These are phyloP conservation scores for Tolypocladium guangdongense DNA, from an alignment of 2,329 filamentous ascomycete species.

Conservation along the genomic window DNA sequence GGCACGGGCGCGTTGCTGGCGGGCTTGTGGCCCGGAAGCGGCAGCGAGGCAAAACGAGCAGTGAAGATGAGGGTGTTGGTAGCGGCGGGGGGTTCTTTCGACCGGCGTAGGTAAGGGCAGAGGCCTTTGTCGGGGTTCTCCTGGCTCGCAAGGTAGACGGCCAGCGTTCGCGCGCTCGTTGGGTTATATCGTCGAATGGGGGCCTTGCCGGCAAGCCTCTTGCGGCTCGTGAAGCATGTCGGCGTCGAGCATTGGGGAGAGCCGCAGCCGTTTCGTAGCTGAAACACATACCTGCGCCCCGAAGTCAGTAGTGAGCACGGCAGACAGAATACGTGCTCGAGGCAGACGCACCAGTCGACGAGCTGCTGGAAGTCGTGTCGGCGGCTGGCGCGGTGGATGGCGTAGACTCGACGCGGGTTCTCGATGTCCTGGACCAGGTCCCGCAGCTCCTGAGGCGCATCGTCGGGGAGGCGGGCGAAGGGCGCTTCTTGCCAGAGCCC, in stretches of 20 bases:
- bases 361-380: constrained; percentile 55
- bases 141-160: constrained; percentile 69
- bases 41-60: constrained; percentile 10
- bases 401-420: constrained; percentile 50
- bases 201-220: constrained; percentile 51
- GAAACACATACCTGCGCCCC: constrained; percentile 57
- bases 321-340: neutral
- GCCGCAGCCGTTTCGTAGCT: constrained; percentile 74
- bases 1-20: neutral
- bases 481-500: constrained; percentile 51
- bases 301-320: neutral
- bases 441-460: constrained; percentile 48
- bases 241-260: constrained; percentile 57
- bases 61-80: constrained; percentile 36
- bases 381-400: constrained; percentile 48
- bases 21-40: constrained; percentile 1
- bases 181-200: constrained; percentile 71
- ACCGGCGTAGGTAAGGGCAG: constrained; percentile 42
- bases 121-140: constrained; percentile 63
- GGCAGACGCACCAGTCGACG: constrained; percentile 47
- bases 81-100: constrained; percentile 32
- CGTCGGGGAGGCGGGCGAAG: constrained; percentile 46
- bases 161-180: constrained; percentile 71
- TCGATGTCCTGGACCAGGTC: constrained; percentile 46
- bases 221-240: constrained; percentile 72